Conservation (phyloP, 2,329 filamentous ascomycete genomes). For the Ophiostoma sp. region DNA sequence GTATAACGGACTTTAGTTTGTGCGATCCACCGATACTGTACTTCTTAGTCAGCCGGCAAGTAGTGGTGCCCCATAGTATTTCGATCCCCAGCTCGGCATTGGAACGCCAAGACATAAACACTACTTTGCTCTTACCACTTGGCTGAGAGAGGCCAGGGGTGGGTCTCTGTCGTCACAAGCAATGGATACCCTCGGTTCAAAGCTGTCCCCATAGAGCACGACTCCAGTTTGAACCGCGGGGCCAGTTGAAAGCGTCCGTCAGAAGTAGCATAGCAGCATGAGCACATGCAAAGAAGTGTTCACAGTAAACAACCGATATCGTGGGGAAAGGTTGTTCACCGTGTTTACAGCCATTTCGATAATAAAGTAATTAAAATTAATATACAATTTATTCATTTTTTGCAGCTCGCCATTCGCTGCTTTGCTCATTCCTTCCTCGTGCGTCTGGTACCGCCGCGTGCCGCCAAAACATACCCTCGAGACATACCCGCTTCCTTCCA, state of each 20-base stretch:
- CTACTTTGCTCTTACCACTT: too few species aligned
- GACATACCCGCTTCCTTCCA: neutral
- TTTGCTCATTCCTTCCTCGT: neutral
- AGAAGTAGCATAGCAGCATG: neutral
- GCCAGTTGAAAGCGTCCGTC: slow-evolving; percentile 10
- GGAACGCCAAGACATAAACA: slow-evolving; percentile 26
- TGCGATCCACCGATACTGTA: neutral
- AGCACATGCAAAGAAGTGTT: slow-evolving; percentile 5
- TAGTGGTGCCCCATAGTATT: neutral
- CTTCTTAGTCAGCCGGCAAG: neutral
- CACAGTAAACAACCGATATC: slow-evolving; percentile 4
- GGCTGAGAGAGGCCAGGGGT: neutral
- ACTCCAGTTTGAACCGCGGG: slow-evolving; percentile 24
- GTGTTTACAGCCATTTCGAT: neutral
- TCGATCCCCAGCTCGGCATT: slow-evolving; percentile 21
- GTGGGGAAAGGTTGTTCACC: slow-evolving; percentile 4
- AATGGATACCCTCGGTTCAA: slow-evolving; percentile 33
- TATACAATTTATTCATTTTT: neutral
- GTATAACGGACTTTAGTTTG: neutral
- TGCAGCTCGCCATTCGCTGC: neutral
- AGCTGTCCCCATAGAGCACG: slow-evolving; percentile 15
- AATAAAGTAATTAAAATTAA: neutral
- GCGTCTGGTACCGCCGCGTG: neutral
- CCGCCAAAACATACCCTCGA: slow-evolving; percentile 2
- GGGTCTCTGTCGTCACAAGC: slow-evolving; percentile 18